Evolutionary conservation across 192 early-diverging fungal species (phyloP).

Genomic region (Cetraspora pellucida): DNA sequence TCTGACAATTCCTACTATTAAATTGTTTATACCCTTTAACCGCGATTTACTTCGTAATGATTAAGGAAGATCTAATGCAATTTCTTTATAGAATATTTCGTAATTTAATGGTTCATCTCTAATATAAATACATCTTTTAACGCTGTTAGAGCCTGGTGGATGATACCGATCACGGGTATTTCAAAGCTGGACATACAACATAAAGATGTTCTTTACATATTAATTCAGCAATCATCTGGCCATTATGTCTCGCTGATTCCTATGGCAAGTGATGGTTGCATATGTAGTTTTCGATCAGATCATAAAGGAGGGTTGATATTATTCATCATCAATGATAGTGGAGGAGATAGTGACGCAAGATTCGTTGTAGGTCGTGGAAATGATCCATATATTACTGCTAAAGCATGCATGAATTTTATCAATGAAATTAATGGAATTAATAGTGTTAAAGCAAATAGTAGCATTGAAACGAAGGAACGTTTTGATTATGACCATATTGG

Average conservation of each 20-base stretch:
- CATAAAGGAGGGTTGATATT: conserved; percentile 9
- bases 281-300: conserved; percentile 15
- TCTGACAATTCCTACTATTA: too few relatives aligned
- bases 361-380: conserved; percentile 17
- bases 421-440: background rate
- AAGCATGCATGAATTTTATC: conserved; percentile 1
- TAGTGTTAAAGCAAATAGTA: too few relatives aligned
- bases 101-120: too few relatives aligned
- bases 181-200: background rate
- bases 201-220: conserved; percentile 19
- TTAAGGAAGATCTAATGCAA: too few relatives aligned
- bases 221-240: conserved; percentile 28
- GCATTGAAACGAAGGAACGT: background rate
- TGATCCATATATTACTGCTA: conserved; percentile 7
- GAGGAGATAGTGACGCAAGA: background rate
- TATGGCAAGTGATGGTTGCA: background rate
- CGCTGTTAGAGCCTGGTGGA: background rate
- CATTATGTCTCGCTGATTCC: conserved; percentile 20
- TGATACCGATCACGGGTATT: conserved; percentile 4
- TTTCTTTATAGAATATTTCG: too few relatives aligned
- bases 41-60: too few relatives aligned
- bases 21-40: too few relatives aligned
- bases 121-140: too few relatives aligned
- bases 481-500: conserved; percentile 28
- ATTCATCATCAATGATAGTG: background rate